Percentiles rank a stretch among this genome's conserved stretches.
Conservation (phyloP, 495 filamentous ascomycete species). For the Daldinia loculata region DNA sequence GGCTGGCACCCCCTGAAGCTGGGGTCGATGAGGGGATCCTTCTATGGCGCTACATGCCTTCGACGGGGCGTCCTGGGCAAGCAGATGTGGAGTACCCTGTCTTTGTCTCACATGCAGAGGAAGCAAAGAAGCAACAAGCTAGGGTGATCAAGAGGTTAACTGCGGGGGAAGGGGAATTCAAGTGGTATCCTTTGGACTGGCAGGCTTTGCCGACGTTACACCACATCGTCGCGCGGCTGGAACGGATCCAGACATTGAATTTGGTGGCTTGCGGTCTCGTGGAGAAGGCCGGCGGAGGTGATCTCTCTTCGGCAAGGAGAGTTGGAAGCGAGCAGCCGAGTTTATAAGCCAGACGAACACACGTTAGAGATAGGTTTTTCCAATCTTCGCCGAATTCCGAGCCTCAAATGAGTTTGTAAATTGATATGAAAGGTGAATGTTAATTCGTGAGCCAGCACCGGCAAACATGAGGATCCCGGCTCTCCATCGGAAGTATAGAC, state of each 20-base stretch:
- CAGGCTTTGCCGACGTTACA: conserved; percentile 15
- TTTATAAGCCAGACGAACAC: background rate
- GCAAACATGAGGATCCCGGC: conserved; percentile 1
- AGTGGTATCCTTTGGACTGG: conserved; percentile 19
- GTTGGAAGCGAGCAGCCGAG: background rate
- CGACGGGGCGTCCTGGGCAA: conserved; percentile 9
- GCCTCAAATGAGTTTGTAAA: background rate
- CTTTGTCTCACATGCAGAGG: conserved; percentile 13
- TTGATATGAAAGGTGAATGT: background rate
- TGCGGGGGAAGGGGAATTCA: background rate
- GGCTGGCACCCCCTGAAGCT: conserved; percentile 13
- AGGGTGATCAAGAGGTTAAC: background rate
- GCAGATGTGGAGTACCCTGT: conserved; percentile 13
- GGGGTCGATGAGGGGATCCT: conserved; percentile 15
- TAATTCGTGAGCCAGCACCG: background rate
- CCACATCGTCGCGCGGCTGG: conserved; percentile 14
- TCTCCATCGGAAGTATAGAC: conserved; percentile 1
- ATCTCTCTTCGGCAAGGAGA: conserved; percentile 21
- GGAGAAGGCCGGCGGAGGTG: conserved; percentile 10
- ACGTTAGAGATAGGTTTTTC: background rate
- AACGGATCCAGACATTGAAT: background rate
- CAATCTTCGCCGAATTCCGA: background rate
- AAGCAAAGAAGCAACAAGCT: conserved; percentile 7
- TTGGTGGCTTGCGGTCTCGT: conserved; percentile 10
- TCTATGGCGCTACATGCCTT: conserved; percentile 13